Base-by-base conservation (phyloP, 495 filamentous ascomycete species). In the Penicillium turbatum region DNA sequence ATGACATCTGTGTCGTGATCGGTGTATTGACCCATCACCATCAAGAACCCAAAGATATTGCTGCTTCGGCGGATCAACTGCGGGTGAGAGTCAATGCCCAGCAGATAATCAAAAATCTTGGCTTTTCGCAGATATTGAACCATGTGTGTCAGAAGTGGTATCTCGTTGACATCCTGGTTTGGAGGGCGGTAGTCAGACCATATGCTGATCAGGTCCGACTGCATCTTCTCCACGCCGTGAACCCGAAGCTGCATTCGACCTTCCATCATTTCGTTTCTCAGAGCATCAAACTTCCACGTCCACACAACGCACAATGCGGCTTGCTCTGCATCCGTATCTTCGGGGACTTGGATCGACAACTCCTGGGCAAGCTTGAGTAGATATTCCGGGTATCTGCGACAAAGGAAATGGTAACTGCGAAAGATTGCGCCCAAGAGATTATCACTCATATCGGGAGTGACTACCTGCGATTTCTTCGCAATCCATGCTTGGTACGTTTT, bases 231-330 rank as follows among this genome's bases (percentile, higher is more conserved):
- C 17, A 90, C 81, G 27, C 88, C 88, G 52, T 82, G 70, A 10
- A 92, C 87, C 40, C 91, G 82, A 26, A 95, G 78, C 62, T 95
- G 90, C 90, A 97, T 95, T 51, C 88, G 85, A n/a, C 88, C 83
- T 12, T 86, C 88, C 64, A 79, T 78, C 50, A 95, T 85, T 58
- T 89, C 80, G 62, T 82, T 89, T 64, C 79, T 82, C 39, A 87
- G 73, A 7, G 83, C 70, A 29, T 69, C 73, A 65, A 95, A 86
- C 55, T 83, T 87, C 88, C 89, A 95, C 9, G 80, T 79, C 45
- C 76, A 67, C 1, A 75, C 64, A 11, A 90, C 72, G 3, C 89
- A 64, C 15, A 49, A 53, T 12, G 71, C 56, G 15, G 55, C 48
- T 15, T 72, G 66, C 40, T 69, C 64, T 5, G 54, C 27, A 11